Evolutionary conservation across 2,329 filamentous ascomycete species (phyloP).

Genomic region (Epichloe sylvatica): DNA sequence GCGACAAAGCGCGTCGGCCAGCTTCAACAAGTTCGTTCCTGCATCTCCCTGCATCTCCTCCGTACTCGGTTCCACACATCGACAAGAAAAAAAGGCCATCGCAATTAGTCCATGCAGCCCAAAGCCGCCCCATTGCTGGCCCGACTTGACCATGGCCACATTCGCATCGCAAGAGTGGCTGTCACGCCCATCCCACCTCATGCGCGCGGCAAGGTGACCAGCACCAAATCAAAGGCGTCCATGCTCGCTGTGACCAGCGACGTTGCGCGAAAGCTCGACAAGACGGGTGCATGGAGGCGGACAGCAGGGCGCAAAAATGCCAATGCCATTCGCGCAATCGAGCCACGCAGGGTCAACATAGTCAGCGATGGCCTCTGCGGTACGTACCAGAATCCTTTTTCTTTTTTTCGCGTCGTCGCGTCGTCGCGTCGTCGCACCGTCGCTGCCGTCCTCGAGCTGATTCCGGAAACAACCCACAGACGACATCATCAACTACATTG

Average conservation of each 20-base stretch:
- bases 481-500: slow-evolving; percentile 57
- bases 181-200: slow-evolving; percentile 2
- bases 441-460: neutral
- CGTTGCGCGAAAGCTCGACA: slow-evolving; percentile 13
- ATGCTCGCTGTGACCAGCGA: slow-evolving; percentile 9
- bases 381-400: slow-evolving; percentile 15
- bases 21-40: neutral
- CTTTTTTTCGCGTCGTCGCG: neutral
- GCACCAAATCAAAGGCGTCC: slow-evolving; percentile 4
- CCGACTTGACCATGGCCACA: slow-evolving; percentile 2
- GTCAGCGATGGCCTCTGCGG: slow-evolving; percentile 37
- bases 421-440: neutral
- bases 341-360: slow-evolving; percentile 35
- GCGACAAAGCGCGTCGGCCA: neutral
- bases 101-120: neutral
- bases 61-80: neutral
- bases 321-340: slow-evolving; percentile 6
- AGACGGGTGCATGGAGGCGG: slow-evolving; percentile 15
- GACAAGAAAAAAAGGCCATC: neutral
- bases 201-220: slow-evolving; percentile 5
- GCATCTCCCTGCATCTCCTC: neutral
- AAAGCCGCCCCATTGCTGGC: neutral
- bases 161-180: slow-evolving; percentile 4
- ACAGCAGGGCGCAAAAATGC: slow-evolving; percentile 7
- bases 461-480: slow-evolving; percentile 28